Conservation (phyloP, 768 basidiomycete species). For the Butyriboletus loyo region DNA sequence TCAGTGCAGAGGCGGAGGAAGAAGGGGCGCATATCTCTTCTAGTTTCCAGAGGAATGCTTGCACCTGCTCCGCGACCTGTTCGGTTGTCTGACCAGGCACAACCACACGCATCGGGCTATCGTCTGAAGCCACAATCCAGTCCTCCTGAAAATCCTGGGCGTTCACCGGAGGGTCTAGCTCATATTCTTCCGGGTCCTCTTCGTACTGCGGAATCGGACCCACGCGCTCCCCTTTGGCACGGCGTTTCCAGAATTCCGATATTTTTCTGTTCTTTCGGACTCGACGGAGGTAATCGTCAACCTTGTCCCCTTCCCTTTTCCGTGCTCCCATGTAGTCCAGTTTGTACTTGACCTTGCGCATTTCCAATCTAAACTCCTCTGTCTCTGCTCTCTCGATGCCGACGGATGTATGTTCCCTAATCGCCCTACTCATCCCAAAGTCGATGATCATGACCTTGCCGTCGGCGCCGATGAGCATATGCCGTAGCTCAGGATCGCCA, state of each 20-base stretch:
- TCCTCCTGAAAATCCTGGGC: conserved; percentile 31
- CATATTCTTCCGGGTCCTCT: conserved; percentile 33
- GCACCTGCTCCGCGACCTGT: conserved; percentile 22
- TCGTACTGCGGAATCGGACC: conserved; percentile 32
- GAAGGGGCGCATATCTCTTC: conserved; percentile 13
- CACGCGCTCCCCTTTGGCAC: conserved; percentile 25
- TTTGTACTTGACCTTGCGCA: conserved; percentile 54
- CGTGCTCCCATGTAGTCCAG: conserved; percentile 45
- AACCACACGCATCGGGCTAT: conserved; percentile 33
- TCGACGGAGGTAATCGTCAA: conserved; percentile 28
- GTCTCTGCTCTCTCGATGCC: conserved; percentile 36
- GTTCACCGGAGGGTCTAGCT: conserved; percentile 31
- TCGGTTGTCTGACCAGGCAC: conserved; percentile 35
- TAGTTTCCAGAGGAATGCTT: conserved; percentile 17
- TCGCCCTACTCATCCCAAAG: conserved; percentile 43
- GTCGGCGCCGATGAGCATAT: conserved; percentile 55
- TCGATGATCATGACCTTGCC: conserved; percentile 53
- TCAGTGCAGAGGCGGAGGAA: not conserved
- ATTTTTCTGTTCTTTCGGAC: conserved; percentile 28
- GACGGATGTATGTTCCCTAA: conserved; percentile 29
- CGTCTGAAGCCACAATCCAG: conserved; percentile 37
- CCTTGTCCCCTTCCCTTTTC: conserved; percentile 34
- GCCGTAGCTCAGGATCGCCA: conserved; percentile 45
- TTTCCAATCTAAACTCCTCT: conserved; percentile 47
- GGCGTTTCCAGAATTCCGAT: conserved; percentile 26